Percentiles rank a stretch among this genome's conserved stretches.
These are phyloP conservation scores for Candida pseudofarinosa DNA, from an alignment of 805 yeast genomes.

Conservation along the genomic window DNA sequence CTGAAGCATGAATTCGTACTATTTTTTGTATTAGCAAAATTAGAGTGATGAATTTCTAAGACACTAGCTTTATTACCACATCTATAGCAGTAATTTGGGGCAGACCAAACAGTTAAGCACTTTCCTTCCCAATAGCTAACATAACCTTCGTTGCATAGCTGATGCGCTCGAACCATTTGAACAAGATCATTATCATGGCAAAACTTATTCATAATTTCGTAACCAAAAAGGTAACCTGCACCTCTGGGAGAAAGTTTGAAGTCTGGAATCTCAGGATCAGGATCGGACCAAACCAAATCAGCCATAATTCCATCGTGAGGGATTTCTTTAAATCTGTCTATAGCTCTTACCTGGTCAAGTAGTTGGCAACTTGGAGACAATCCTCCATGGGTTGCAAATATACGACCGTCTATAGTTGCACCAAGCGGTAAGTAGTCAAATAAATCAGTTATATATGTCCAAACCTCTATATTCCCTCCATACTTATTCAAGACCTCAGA, in stretches of 20 bases:
- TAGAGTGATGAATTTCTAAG: constrained; percentile 65
- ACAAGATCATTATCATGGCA: constrained; percentile 71
- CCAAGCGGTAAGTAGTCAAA: constrained; percentile 88
- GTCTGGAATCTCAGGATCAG: constrained; percentile 76
- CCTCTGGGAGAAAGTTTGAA: constrained; percentile 92
- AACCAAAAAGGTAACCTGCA: constrained; percentile 96
- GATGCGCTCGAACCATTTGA: constrained; percentile 91
- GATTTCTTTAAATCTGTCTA: constrained; percentile 89
- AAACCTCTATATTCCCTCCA: constrained; percentile 65
- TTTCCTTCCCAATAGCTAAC: constrained; percentile 87
- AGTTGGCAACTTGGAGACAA: constrained; percentile 92
- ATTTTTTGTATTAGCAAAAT: constrained; percentile 26
- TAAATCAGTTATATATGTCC: constrained; percentile 87
- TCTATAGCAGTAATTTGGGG: constrained; percentile 95
- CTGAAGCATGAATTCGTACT: constrained; percentile 1
- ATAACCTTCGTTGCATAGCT: constrained; percentile 93
- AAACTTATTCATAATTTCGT: constrained; percentile 85
- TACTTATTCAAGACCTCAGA: constrained; percentile 91
- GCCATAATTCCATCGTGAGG: constrained; percentile 99
- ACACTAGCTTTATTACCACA: constrained; percentile 98
- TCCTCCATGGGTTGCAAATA: constrained; percentile 97
- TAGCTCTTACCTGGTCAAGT: constrained; percentile 82
- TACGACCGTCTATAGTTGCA: constrained; percentile 83
- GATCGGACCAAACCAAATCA: constrained; percentile 97
- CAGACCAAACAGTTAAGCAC: constrained; percentile 96